A percentile compares a stretch with the other conserved stretches of the same genome.
Conservation (phyloP, 805 yeast genomes). For the Wickerhamiella musiphila region DNA sequence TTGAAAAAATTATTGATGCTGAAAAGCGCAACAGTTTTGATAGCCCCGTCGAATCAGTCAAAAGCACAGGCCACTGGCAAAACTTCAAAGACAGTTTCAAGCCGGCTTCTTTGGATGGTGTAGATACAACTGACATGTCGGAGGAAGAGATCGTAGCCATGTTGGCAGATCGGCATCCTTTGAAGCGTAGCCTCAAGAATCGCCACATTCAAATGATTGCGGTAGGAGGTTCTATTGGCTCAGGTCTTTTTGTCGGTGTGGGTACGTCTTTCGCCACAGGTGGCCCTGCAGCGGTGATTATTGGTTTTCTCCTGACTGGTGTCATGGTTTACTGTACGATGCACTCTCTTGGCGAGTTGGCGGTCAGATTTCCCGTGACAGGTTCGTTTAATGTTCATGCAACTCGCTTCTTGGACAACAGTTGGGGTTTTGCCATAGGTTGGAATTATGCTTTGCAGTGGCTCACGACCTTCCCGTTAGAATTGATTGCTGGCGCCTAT, state of each 20-base stretch:
- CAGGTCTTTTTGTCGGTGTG: conserved; percentile 43
- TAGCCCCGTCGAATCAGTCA: too few relatives aligned
- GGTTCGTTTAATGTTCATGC: conserved; percentile 45
- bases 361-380: conserved; percentile 41
- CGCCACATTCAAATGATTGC: conserved; percentile 44
- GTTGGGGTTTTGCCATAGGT: conserved; percentile 50
- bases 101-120: conserved; percentile 8
- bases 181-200: conserved; percentile 23
- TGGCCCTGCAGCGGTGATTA: conserved; percentile 38
- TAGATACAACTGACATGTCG: conserved; percentile 14
- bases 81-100: conserved; percentile 10
- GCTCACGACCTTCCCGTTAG: conserved; percentile 45
- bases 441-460: conserved; percentile 50
- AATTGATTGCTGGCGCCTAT: conserved; percentile 40
- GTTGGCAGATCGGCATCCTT: conserved; percentile 11
- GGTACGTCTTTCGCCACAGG: conserved; percentile 31
- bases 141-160: conserved; percentile 29
- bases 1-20: too few relatives aligned
- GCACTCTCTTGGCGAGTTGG: conserved; percentile 52
- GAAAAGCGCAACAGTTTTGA: too few relatives aligned
- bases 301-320: conserved; percentile 45
- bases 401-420: conserved; percentile 40
- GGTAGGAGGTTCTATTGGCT: conserved; percentile 73
- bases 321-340: conserved; percentile 47
- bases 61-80: background rate